These are phyloP conservation scores for Calocybe indica DNA, from an alignment of 768 basidiomycete species.

Conservation along the genomic window DNA sequence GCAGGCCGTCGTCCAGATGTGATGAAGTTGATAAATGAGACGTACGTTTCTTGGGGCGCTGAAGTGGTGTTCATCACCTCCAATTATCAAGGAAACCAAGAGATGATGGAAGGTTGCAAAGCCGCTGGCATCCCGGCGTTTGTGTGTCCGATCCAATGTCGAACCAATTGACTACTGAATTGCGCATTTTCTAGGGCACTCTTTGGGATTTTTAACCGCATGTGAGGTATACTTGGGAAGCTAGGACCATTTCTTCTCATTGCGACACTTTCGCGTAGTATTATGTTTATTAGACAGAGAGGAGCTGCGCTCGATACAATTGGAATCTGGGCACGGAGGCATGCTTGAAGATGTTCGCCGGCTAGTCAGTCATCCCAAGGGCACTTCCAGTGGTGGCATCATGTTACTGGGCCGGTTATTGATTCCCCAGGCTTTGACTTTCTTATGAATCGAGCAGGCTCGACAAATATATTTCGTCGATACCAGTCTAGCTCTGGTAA, in stretches of 20 bases:
- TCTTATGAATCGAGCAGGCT: slow-evolving; percentile 12
- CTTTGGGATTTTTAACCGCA: slow-evolving; percentile 61
- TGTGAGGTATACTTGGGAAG: background rate
- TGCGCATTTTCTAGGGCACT: slow-evolving; percentile 36
- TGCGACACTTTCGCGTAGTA: too few relatives aligned
- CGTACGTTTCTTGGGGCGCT: slow-evolving; percentile 71
- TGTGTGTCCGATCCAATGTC: slow-evolving; percentile 14
- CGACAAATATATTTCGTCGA: slow-evolving; percentile 63
- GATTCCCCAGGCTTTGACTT: too few relatives aligned
- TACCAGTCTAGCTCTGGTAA: slow-evolving; percentile 74
- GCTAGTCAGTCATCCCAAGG: too few relatives aligned
- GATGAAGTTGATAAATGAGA: slow-evolving; percentile 72
- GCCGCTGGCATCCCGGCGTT: slow-evolving; percentile 63
- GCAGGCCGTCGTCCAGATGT: slow-evolving; percentile 67
- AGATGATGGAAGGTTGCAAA: slow-evolving; percentile 82
- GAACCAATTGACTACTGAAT: too few relatives aligned
- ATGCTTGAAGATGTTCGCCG: too few relatives aligned
- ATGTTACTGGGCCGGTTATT: too few relatives aligned
- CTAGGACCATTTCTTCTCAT: background rate
- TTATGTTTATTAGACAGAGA: too few relatives aligned
- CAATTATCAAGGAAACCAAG: slow-evolving; percentile 69
- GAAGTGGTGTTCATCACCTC: slow-evolving; percentile 84
- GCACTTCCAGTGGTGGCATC: too few relatives aligned
- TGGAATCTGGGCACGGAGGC: too few relatives aligned
- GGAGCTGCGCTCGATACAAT: too few relatives aligned